Evolutionary conservation across 768 basidiomycete genomes (phyloP).

Genomic region (Sutorius australiensis): DNA sequence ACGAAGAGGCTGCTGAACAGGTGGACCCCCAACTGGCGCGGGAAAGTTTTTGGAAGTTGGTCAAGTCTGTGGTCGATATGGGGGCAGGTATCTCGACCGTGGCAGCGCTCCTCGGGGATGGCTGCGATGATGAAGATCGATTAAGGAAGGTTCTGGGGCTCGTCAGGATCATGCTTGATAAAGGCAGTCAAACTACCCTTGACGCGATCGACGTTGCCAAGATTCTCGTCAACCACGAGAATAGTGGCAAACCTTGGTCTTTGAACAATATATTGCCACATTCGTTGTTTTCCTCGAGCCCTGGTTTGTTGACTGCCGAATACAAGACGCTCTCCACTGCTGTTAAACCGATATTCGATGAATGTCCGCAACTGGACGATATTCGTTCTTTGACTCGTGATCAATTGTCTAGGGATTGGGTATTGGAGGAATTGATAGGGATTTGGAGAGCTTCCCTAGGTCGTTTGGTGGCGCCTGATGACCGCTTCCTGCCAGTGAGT

Average conservation of each 20-base stretch:
- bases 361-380: slow-evolving; percentile 51
- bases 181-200: slow-evolving; percentile 46
- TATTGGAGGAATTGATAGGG: slow-evolving; percentile 48
- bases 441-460: slow-evolving; percentile 50
- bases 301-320: slow-evolving; percentile 54
- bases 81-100: slow-evolving; percentile 56
- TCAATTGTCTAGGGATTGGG: slow-evolving; percentile 52
- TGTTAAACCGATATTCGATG: slow-evolving; percentile 51
- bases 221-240: slow-evolving; percentile 36
- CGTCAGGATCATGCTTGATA: slow-evolving; percentile 54
- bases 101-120: slow-evolving; percentile 48
- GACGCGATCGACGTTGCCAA: slow-evolving; percentile 55
- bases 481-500: slow-evolving; percentile 50
- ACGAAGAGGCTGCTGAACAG: slow-evolving; percentile 14
- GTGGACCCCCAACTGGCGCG: slow-evolving; percentile 28
- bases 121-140: slow-evolving; percentile 36
- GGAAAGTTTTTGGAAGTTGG: slow-evolving; percentile 44
- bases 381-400: slow-evolving; percentile 54
- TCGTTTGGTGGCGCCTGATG: slow-evolving; percentile 44
- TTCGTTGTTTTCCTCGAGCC: slow-evolving; percentile 52
- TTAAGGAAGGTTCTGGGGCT: slow-evolving; percentile 47
- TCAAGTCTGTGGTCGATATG: slow-evolving; percentile 53
- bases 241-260: slow-evolving; percentile 40
- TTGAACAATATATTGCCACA: slow-evolving; percentile 46
- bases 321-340: slow-evolving; percentile 43